Percentiles rank a stretch among this genome's conserved stretches.
Conservation (phyloP, 164 flowering plant genomes). For the Malania oleifera region DNA sequence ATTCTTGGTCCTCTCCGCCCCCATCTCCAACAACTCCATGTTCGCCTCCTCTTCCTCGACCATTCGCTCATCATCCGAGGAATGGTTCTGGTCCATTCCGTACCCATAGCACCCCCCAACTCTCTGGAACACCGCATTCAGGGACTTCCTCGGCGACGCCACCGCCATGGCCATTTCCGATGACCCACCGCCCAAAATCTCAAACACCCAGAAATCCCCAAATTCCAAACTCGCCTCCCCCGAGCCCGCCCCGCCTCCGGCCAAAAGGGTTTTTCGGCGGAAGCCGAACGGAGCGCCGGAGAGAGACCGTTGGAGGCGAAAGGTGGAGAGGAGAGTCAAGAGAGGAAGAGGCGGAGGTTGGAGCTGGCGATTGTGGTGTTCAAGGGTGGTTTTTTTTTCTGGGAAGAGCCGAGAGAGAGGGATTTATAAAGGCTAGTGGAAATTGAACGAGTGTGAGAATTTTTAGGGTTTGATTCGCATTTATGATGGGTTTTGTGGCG, state of each 20-base stretch:
- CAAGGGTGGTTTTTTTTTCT: slow-evolving; percentile 4
- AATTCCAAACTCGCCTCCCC: not conserved
- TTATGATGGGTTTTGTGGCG: not conserved
- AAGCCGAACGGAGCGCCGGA: not conserved
- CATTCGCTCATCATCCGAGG: slow-evolving; percentile 21
- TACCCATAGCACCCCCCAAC: slow-evolving; percentile 22
- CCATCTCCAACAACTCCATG: slow-evolving; percentile 73
- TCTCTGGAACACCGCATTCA: slow-evolving; percentile 41
- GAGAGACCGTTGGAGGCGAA: too few relatives aligned
- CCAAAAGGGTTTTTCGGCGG: not conserved
- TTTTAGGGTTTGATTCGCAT: slow-evolving; percentile 32
- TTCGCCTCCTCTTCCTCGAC: slow-evolving; percentile 37
- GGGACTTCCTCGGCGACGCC: slow-evolving; percentile 44
- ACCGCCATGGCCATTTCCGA: slow-evolving; percentile 42
- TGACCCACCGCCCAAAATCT: not conserved
- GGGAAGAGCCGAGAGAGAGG: not conserved
- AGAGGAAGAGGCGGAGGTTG: not conserved
- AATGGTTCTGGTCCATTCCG: slow-evolving; percentile 7
- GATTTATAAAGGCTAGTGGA: slow-evolving; percentile 20
- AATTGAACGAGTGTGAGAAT: too few relatives aligned
- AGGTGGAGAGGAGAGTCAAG: not conserved
- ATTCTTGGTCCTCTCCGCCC: slow-evolving; percentile 85
- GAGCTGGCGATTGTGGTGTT: slow-evolving; percentile 17
- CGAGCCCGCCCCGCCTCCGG: not conserved
- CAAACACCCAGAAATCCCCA: not conserved